Conservation (phyloP, 306 rosid species). For the Vigna hirtella region DNA sequence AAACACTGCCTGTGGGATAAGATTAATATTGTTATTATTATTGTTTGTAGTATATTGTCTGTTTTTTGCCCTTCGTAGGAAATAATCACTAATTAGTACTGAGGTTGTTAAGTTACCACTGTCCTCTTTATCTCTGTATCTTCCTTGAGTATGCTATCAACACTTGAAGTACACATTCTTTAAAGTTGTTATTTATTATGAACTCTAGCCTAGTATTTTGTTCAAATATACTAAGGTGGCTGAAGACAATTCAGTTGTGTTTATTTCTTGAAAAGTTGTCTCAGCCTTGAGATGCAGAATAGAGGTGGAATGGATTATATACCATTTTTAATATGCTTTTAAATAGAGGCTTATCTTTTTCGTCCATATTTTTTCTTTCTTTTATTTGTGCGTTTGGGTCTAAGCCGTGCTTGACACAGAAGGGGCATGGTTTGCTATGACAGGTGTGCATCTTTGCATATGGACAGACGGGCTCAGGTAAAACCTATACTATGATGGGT, state of each 20-base stretch:
- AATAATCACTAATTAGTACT: neutral
- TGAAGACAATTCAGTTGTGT: constrained; percentile 11
- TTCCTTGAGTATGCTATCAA: neutral
- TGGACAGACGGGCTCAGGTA: constrained; percentile 97
- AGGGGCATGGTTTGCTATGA: constrained; percentile 41
- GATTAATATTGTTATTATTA: neutral
- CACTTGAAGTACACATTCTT: neutral
- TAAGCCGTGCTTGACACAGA: constrained; percentile 25
- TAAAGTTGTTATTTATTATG: constrained; percentile 7
- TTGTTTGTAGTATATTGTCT: neutral
- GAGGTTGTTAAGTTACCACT: neutral
- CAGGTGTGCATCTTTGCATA: constrained; percentile 98
- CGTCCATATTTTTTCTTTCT: constrained; percentile 2
- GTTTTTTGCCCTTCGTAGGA: neutral
- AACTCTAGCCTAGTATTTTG: constrained; percentile 21
- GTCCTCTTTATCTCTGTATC: neutral
- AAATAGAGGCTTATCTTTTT: neutral
- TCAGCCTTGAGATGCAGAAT: neutral
- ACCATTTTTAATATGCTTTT: constrained; percentile 5
- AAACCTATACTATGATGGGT: constrained; percentile 97
- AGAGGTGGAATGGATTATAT: constrained; percentile 11
- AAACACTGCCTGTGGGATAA: neutral
- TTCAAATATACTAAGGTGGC: neutral
- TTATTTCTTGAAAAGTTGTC: constrained; percentile 15
- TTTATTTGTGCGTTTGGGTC: constrained; percentile 8